Percentiles rank a stretch among this genome's conserved stretches.
Conservation (phyloP, 352 stramenopile genomes). For the Phytopythium aichiense region DNA sequence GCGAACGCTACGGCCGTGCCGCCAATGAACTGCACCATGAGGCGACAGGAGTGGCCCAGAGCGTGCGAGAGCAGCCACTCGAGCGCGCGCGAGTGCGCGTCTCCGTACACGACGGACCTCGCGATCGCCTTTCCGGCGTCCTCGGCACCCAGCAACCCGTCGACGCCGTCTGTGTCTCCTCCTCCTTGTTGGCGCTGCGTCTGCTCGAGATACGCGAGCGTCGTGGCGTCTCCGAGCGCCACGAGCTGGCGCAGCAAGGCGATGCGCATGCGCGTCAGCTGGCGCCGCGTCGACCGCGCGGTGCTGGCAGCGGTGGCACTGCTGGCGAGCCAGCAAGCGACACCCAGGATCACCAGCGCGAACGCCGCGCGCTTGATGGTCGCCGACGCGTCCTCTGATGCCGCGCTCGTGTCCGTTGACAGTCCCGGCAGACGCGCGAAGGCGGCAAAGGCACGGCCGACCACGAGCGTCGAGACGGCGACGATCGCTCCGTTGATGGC, state of each 20-base stretch:
- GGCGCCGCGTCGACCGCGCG: constrained; percentile 2
- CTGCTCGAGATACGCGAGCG: constrained; percentile 12
- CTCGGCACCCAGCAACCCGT: background rate
- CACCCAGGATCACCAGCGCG: background rate
- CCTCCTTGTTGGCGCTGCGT: constrained; percentile 7
- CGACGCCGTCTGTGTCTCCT: background rate
- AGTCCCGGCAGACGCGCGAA: background rate
- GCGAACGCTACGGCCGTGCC: constrained; percentile 13
- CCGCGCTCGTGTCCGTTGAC: background rate
- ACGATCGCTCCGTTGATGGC: background rate
- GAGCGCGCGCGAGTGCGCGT: constrained; percentile 15
- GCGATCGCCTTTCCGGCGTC: constrained; percentile 10
- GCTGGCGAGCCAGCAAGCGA: background rate
- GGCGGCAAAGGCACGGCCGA: constrained; percentile 1
- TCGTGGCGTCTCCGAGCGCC: background rate
- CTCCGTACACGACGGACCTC: background rate
- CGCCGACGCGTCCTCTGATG: background rate
- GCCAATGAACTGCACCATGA: constrained; percentile 14
- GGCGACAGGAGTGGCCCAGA: constrained; percentile 13
- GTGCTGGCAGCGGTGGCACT: background rate
- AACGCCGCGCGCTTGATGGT: constrained; percentile 1
- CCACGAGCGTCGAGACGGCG: background rate
- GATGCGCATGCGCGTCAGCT: constrained; percentile 2
- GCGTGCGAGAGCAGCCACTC: constrained; percentile 16
- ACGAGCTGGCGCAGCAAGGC: constrained; percentile 5